Evolutionary conservation across 129 eudicot species (phyloP).

Genomic region (Arctium lappa): DNA sequence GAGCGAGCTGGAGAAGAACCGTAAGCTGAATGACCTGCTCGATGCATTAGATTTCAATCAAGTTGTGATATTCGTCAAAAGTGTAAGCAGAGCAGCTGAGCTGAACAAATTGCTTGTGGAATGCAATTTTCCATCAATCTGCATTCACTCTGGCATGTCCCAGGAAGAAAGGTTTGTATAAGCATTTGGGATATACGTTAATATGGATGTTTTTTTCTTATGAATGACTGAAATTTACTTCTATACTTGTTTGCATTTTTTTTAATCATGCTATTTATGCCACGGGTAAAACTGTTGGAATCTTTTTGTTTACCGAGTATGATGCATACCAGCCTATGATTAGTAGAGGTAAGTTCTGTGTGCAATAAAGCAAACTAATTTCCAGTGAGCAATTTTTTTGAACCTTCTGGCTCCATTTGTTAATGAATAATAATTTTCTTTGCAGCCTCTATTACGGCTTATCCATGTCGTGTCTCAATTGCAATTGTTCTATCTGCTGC

Average conservation of each 20-base stretch:
- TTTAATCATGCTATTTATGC: not conserved
- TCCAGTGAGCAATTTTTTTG: too few relatives aligned
- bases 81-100: conserved; percentile 97
- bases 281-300: too few relatives aligned
- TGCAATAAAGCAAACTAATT: too few relatives aligned
- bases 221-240: not conserved
- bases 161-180: conserved; percentile 88
- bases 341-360: too few relatives aligned
- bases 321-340: too few relatives aligned
- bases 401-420: too few relatives aligned
- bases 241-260: not conserved
- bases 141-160: conserved; percentile 98
- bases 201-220: not conserved
- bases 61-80: conserved; percentile 94
- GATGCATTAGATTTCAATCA: conserved; percentile 98
- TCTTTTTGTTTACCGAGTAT: too few relatives aligned
- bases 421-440: too few relatives aligned
- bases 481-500: too few relatives aligned
- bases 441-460: too few relatives aligned
- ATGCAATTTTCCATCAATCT: conserved; percentile 93
- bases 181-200: not conserved
- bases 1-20: conserved; percentile 94
- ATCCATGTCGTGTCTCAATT: too few relatives aligned
- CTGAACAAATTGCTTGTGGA: conserved; percentile 95
- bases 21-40: conserved; percentile 91